Percentiles rank a stretch among this genome's conserved stretches.
Evolutionary conservation across 352 stramenopile species (phyloP).

Genomic region (Elongisporangium prolatum): DNA sequence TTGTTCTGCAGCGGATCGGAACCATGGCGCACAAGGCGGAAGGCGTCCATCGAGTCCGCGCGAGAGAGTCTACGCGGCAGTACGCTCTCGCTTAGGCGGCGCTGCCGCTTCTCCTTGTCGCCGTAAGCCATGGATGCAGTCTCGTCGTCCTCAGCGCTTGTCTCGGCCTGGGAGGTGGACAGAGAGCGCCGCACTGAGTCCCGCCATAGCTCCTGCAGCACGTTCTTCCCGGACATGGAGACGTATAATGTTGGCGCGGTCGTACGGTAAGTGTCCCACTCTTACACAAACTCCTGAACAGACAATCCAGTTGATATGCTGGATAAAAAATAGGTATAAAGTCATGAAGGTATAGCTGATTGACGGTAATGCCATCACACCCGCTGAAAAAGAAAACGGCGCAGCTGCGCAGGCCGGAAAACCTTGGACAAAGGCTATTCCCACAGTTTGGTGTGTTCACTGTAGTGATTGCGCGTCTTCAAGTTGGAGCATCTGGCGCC

Average conservation of each 20-base stretch:
- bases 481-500: neutral
- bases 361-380: neutral
- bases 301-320: neutral
- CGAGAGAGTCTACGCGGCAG: neutral
- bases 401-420: neutral
- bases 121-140: neutral
- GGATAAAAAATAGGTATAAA: neutral
- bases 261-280: neutral
- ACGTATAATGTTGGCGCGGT: neutral
- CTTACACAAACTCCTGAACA: neutral
- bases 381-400: neutral
- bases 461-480: neutral
- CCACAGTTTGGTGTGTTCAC: neutral
- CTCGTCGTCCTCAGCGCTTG: neutral
- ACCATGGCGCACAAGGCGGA: slow-evolving; percentile 36
- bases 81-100: neutral
- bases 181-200: neutral
- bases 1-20: slow-evolving; percentile 68
- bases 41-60: slow-evolving; percentile 18
- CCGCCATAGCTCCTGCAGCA: neutral
- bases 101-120: neutral
- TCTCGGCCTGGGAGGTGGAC: neutral
- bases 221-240: neutral
- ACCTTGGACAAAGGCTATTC: neutral
- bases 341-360: neutral